These are phyloP conservation scores for Tetrastigma voinierianum DNA, from an alignment of 164 flowering plant genomes.

Conservation along the genomic window DNA sequence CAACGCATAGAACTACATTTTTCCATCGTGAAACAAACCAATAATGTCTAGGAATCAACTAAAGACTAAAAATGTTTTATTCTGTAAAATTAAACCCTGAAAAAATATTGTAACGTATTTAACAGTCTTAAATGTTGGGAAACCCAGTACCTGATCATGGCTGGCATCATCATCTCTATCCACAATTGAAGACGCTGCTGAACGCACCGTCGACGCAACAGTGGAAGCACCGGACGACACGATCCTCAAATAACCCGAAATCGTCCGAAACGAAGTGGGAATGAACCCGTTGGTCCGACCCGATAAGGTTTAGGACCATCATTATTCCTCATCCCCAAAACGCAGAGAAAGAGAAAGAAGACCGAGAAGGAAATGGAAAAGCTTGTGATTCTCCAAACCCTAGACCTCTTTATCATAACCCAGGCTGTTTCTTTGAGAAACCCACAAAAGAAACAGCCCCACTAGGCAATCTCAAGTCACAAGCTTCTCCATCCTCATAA, in stretches of 20 bases:
- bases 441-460: slow-evolving; percentile 19
- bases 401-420: slow-evolving; percentile 38
- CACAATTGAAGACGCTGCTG: slow-evolving; percentile 68
- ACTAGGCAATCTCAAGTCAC: slow-evolving; percentile 12
- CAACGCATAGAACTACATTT: too few species aligned
- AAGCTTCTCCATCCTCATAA: slow-evolving; percentile 21
- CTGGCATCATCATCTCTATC: slow-evolving; percentile 52
- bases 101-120: too few species aligned
- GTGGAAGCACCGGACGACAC: slow-evolving; percentile 87
- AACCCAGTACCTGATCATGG: slow-evolving; percentile 57
- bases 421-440: slow-evolving; percentile 19
- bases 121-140: too few species aligned
- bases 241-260: slow-evolving; percentile 65
- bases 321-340: slow-evolving; percentile 60
- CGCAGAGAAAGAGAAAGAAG: slow-evolving; percentile 13
- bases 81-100: too few species aligned
- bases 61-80: too few species aligned
- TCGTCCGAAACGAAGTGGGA: slow-evolving; percentile 56
- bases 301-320: slow-evolving; percentile 40
- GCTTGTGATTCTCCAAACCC: slow-evolving; percentile 17
- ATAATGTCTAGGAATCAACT: too few species aligned
- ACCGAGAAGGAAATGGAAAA: slow-evolving; percentile 13
- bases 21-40: too few species aligned
- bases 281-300: slow-evolving; percentile 46
- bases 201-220: slow-evolving; percentile 75